Percentiles rank a stretch among this genome's conserved stretches.
phyloP scores from a whole-genome alignment of 2,329 filamentous ascomycete species.

The Elsinoe necatrix region DNA sequence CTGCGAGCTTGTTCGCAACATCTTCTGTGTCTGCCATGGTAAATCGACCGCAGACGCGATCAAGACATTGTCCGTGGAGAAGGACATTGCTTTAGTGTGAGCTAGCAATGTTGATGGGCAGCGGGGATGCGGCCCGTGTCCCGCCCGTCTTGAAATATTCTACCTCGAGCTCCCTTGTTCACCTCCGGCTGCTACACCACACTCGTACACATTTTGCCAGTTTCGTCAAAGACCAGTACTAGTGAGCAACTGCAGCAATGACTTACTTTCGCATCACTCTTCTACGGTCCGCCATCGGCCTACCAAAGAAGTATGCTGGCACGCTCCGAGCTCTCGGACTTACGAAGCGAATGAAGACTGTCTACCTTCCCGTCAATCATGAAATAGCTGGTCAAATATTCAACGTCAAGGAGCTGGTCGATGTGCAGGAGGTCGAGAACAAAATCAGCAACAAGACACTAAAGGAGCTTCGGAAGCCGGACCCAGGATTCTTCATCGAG shows the following conservation, averaged over 20 bases:
- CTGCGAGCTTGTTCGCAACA: conserved; percentile 60
- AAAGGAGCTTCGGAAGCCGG: conserved; percentile 62
- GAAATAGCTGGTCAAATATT: conserved; percentile 85
- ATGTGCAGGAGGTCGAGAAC: conserved; percentile 66
- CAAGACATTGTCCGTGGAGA: neutral
- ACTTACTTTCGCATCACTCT: conserved; percentile 73
- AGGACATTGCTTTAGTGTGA: neutral
- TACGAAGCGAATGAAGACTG: conserved; percentile 72
- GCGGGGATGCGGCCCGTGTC: neutral
- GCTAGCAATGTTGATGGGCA: neutral
- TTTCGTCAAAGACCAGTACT: too few relatives aligned
- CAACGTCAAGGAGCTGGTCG: conserved; percentile 85
- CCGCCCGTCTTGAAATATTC: neutral
- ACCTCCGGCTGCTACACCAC: neutral
- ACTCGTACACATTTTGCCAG: neutral
- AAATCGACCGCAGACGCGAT: conserved; percentile 1
- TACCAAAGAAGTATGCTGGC: conserved; percentile 66
- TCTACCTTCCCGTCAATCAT: conserved; percentile 77
- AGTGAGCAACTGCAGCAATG: neutral
- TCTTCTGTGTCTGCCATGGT: conserved; percentile 28
- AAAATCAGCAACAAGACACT: conserved; percentile 59
- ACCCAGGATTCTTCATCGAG: conserved; percentile 75
- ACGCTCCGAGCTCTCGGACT: conserved; percentile 80
- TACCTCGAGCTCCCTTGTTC: neutral
- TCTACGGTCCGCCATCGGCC: conserved; percentile 79